Percentiles rank a stretch among this genome's conserved stretches.
phyloP scores from a whole-genome alignment of 192 early-diverging fungal genomes.

The Phlyctochytrium arcticum region DNA sequence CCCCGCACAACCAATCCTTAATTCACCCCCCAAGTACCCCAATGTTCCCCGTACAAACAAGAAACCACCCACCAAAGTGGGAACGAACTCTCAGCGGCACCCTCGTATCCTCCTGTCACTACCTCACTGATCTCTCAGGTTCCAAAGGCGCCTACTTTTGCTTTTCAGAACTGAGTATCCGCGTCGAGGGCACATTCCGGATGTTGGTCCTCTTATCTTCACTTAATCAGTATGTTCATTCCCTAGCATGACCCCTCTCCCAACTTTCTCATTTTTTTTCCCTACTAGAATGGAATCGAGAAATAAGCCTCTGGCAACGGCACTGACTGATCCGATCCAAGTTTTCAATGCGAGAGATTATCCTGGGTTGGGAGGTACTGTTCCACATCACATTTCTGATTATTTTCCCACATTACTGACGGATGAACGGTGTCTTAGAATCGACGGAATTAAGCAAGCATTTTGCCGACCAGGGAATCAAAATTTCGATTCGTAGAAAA shows the following conservation, averaged over 20 bases:
- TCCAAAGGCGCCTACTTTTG: conserved; percentile 33
- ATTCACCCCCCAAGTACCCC: too few relatives aligned
- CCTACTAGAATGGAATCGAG: neutral
- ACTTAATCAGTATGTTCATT: too few relatives aligned
- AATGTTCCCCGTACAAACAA: too few relatives aligned
- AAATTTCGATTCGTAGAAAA: conserved; percentile 21
- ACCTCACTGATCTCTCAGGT: conserved; percentile 19
- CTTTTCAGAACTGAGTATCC: conserved; percentile 31
- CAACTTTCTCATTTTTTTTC: neutral
- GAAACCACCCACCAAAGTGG: too few relatives aligned
- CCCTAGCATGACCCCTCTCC: too few relatives aligned
- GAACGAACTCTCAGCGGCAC: conserved; percentile 11
- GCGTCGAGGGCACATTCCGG: conserved; percentile 29
- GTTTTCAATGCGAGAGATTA: conserved; percentile 11
- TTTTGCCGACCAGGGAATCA: conserved; percentile 30
- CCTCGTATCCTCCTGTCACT: conserved; percentile 19
- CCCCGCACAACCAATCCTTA: too few relatives aligned
- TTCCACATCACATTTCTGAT: neutral
- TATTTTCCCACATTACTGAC: neutral
- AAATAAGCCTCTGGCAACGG: neutral
- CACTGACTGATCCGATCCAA: conserved; percentile 5
- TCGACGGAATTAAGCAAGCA: conserved; percentile 26
- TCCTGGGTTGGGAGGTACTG: conserved; percentile 20
- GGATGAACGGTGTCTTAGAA: too few relatives aligned
- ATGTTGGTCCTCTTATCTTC: too few relatives aligned